Base-by-base conservation (phyloP, 805 yeast species). In the Sugiyamaella qingdaonensis region DNA sequence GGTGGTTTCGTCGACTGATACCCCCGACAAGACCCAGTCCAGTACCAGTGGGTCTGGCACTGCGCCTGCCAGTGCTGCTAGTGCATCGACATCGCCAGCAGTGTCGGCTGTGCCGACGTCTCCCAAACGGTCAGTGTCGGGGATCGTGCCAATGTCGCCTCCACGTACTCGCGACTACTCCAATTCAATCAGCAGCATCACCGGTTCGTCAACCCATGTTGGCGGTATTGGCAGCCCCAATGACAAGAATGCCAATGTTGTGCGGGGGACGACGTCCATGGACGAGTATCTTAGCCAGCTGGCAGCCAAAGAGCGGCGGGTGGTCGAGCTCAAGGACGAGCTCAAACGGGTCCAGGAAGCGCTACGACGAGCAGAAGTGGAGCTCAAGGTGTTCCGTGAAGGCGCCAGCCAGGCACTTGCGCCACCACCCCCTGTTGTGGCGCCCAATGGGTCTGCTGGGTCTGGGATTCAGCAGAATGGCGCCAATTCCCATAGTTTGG, bases 221-320 rank as follows among this genome's bases (percentile, higher is more conserved):
- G 18, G 35, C 13, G 35, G 18, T n/a, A 9, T 19, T 5, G 19
- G 13, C 7, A 39, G 43, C 19, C 43, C 43, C 19, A 16, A 11
- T 19, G 43, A 39, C 19, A 39, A 39, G 24, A 16, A 7, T 5
- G 24, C 19, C 24, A 34, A 13, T n/a, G 18, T 16, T 4, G 43
- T 19, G 24, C 43, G 43, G 13, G 43, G 24, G 14, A 39, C 43
- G 24, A 39, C 43, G 24, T 39, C 43, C 4, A 45, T 57, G 21
- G 61, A 59, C 21, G 41, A 37, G 33, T 66, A 62, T 54, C 60
- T 69, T 47, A 62, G 70, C 27, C 62, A 68, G 46, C 63, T 73
- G 33, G 76, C 76, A 1, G 60, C 67, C 27, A 67, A 68, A 52
- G 74, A 73, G 55, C 64, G 74, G 2, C 64, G 64, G 2, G 72